These are phyloP conservation scores for Salvia splendens DNA, from an alignment of 257 asterid species.

Conservation along the genomic window DNA sequence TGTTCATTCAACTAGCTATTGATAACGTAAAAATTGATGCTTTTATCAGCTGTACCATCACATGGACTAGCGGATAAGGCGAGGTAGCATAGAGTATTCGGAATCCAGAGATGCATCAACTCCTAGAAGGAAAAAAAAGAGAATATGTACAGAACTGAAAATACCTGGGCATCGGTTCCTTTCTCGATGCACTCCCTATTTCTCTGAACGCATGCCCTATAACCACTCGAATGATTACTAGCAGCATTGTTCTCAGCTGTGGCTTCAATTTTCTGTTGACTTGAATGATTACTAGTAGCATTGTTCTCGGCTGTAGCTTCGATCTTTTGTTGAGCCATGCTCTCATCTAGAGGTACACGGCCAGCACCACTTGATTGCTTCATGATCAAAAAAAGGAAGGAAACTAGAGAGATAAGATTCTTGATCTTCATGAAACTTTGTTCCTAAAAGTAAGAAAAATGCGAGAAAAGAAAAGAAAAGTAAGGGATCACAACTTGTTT, in stretches of 20 bases:
- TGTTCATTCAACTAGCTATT: background rate
- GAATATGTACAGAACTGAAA: constrained; percentile 16
- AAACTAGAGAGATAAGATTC: constrained; percentile 21
- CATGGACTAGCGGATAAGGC: background rate
- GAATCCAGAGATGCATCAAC: constrained; percentile 6
- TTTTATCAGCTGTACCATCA: background rate
- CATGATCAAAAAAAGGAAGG: background rate
- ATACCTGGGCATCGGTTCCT: constrained; percentile 96
- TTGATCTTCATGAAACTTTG: constrained; percentile 19
- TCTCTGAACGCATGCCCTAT: constrained; percentile 64
- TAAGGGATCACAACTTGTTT: constrained; percentile 63
- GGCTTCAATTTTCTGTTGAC: constrained; percentile 40
- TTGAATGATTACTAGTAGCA: constrained; percentile 67
- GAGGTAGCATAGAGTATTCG: background rate
- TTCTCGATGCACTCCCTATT: constrained; percentile 75
- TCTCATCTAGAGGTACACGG: constrained; percentile 68
- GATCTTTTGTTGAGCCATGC: constrained; percentile 63
- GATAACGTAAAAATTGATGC: background rate
- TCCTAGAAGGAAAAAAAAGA: constrained; percentile 9
- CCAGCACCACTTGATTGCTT: constrained; percentile 54
- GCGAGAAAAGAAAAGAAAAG: constrained; percentile 3
- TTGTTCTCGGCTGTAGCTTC: constrained; percentile 90
- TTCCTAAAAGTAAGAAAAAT: background rate
- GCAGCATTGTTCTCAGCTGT: constrained; percentile 80
- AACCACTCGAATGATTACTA: constrained; percentile 76